phyloP scores from a whole-genome alignment of 1,284 basidiomycete species.

The Malassezia equina region DNA sequence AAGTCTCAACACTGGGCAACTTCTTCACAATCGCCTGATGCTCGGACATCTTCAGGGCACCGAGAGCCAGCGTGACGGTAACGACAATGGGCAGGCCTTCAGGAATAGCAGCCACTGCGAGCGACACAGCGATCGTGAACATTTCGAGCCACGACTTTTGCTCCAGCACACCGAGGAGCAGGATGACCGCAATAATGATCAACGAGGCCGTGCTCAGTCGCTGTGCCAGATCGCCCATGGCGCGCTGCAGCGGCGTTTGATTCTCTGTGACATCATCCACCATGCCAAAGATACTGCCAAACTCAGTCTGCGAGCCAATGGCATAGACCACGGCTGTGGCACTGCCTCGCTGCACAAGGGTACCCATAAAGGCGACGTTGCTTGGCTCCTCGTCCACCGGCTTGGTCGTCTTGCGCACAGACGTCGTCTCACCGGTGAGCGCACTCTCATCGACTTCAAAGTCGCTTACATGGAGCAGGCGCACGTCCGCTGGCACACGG shows the following conservation, averaged over 20 bases:
- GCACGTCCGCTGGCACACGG: conserved; percentile 83
- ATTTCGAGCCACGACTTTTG: conserved; percentile 86
- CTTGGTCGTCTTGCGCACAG: conserved; percentile 59
- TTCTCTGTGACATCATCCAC: conserved; percentile 94
- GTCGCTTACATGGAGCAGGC: conserved; percentile 66
- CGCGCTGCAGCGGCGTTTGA: conserved; percentile 81
- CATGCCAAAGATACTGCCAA: conserved; percentile 93
- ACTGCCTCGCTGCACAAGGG: conserved; percentile 79
- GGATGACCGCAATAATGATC: conserved; percentile 82
- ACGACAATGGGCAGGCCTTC: conserved; percentile 95
- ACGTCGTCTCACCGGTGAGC: conserved; percentile 81
- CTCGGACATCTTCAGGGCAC: conserved; percentile 84
- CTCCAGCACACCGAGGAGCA: conserved; percentile 78
- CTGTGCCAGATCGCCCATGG: conserved; percentile 93
- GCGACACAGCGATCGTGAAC: conserved; percentile 96
- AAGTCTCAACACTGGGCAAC: conserved; percentile 81
- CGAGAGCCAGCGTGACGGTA: conserved; percentile 87
- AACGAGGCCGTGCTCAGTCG: conserved; percentile 82
- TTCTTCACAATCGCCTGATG: conserved; percentile 95
- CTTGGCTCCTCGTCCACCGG: conserved; percentile 66
- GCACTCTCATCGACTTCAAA: conserved; percentile 92
- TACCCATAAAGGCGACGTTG: conserved; percentile 94
- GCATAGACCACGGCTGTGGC: conserved; percentile 81
- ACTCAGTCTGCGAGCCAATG: conserved; percentile 79
- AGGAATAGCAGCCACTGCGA: conserved; percentile 92